Evolutionary conservation across 169 alveolate genomes (phyloP), one percentile per base, ranked within the genome.

Genomic region (Eimeria sp.): DNA sequence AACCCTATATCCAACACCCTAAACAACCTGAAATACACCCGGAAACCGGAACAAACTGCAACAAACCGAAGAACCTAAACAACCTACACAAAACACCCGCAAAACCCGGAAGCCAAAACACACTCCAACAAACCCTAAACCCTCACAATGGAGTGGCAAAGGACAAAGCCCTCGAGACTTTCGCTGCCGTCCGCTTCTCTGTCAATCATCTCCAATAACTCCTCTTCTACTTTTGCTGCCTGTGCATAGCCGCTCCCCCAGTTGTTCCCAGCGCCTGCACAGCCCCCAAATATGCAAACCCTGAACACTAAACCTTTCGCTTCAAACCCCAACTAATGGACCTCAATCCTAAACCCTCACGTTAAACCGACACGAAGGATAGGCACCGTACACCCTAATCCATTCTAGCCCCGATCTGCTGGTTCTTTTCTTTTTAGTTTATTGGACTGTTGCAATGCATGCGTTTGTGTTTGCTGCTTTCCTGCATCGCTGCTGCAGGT

Each of bases 181-280:
- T 99, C 99, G 78, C 99, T 98, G 34, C 99, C 99, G 95, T 99
- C 99, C 4, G 99, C 99, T 96, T 99, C 99, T 92, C 99, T 97
- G 96, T 99, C 99, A 57, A 99, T 99, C 99, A 99, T 99, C 94
- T 99, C 99, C 76, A 99, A 96, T 6, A 99, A 97, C 96, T 99
- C 99, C 91, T 99, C 99, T 96, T 98, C 98, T 20, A 98, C 99
- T 61, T 97, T 97, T 57, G 98, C 99, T 20, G 99, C 99, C 89
- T 98, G 98, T 30, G 98, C 96, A 95, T 99, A 99, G 27, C 99
- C 99, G 87, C 98, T 95, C 4, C 99, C 99, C 99, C 99, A 99
- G 96, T 99, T 99, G 97, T 99, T 99, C 5, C 99, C 99, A 22
- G 99, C 99, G 51, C 99, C 97, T 95, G 91, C 30, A 45, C 65